Percentiles rank a stretch among this genome's conserved stretches.
Evolutionary conservation across 305 asterid species (phyloP).

Genomic region (Rubia balearica): DNA sequence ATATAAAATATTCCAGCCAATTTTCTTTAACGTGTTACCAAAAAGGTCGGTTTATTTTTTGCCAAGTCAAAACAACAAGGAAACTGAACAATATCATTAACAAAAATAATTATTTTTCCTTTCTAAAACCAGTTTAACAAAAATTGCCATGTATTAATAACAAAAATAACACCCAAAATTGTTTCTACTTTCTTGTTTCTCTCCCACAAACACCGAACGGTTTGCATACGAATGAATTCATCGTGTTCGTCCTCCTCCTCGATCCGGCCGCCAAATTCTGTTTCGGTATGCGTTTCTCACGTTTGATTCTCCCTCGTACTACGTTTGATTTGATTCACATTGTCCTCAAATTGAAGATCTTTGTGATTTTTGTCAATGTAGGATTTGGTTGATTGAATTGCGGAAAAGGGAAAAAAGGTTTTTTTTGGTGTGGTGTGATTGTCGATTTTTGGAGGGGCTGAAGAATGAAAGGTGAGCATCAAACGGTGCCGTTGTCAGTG

Average conservation of each 20-base stretch:
- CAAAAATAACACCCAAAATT: slow-evolving; percentile 3
- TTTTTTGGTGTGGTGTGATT: background rate
- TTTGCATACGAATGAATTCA: background rate
- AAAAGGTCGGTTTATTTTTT: slow-evolving; percentile 7
- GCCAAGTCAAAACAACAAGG: slow-evolving; percentile 20
- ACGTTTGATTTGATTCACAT: slow-evolving; percentile 8
- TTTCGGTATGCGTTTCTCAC: slow-evolving; percentile 7
- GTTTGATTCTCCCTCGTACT: background rate
- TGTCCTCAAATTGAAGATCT: slow-evolving; percentile 17
- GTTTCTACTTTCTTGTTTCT: slow-evolving; percentile 7
- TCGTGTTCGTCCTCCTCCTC: slow-evolving; percentile 9
- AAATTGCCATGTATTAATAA: background rate
- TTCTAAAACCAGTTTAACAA: background rate
- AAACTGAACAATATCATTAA: slow-evolving; percentile 2
- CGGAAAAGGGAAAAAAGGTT: slow-evolving; percentile 16
- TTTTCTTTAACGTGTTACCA: slow-evolving; percentile 17
- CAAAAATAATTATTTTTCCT: background rate
- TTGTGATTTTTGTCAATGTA: slow-evolving; percentile 9
- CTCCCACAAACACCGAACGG: slow-evolving; percentile 6
- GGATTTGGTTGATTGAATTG: slow-evolving; percentile 31
- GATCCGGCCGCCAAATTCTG: slow-evolving; percentile 11
- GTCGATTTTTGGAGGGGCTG: slow-evolving; percentile 19
- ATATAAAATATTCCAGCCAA: slow-evolving; percentile 18
- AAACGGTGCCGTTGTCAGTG: slow-evolving; percentile 77
- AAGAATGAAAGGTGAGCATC: slow-evolving; percentile 82